Evolutionary conservation across 2,329 filamentous ascomycete genomes (phyloP).

Genomic region (Ceratocystiopsis minuta): DNA sequence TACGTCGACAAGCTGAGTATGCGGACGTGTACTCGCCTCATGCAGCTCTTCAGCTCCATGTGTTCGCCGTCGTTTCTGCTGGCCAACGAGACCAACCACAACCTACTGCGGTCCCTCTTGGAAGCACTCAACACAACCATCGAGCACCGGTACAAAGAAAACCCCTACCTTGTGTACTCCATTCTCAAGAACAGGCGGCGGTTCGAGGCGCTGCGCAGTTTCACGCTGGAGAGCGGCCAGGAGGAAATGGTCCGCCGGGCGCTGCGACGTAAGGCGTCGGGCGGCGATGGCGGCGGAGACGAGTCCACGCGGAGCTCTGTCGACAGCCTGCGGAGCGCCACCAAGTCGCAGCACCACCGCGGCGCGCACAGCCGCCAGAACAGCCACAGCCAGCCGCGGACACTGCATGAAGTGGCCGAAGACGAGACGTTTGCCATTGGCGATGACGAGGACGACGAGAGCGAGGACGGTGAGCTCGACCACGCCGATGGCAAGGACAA

Average conservation of each 20-base stretch:
- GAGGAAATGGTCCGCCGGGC: constrained; percentile 75
- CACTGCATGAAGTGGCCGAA: constrained; percentile 58
- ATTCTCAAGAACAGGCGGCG: constrained; percentile 64
- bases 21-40: constrained; percentile 58
- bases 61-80: constrained; percentile 82
- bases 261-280: constrained; percentile 48
- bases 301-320: constrained; percentile 41
- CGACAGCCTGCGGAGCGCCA: constrained; percentile 36
- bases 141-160: constrained; percentile 63
- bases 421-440: constrained; percentile 76
- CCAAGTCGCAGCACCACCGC: not conserved
- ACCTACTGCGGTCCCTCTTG: constrained; percentile 60
- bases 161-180: constrained; percentile 63
- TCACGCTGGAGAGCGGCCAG: constrained; percentile 82
- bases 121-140: constrained; percentile 81
- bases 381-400: constrained; percentile 22
- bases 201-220: constrained; percentile 69
- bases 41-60: constrained; percentile 84
- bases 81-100: constrained; percentile 81
- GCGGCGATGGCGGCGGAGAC: constrained; percentile 17
- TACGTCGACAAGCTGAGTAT: constrained; percentile 62
- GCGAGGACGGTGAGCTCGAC: constrained; percentile 44
- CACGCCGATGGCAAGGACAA: constrained; percentile 46
- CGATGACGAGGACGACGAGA: constrained; percentile 73
- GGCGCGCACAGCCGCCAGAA: too few species aligned